Base-by-base conservation (phyloP, 2,329 filamentous ascomycete species). In the Tolypocladium album region DNA sequence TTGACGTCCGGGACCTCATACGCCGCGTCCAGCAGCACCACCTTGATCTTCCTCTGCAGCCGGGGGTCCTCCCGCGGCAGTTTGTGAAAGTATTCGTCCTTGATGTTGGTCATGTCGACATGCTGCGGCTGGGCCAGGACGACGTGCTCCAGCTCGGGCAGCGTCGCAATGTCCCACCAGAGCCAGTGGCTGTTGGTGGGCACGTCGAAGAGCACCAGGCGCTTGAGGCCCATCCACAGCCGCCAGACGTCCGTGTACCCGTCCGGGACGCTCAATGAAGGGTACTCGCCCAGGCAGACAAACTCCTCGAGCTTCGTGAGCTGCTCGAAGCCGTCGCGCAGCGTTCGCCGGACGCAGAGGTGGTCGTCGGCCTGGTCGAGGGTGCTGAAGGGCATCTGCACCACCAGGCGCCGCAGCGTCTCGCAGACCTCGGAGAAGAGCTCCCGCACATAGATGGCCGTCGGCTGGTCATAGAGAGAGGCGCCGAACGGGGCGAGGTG, bases 261-360 rank as follows among this genome's bases (percentile, higher is more conserved):
- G 39, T 72, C 67, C 1, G 67, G 61, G 36, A 73, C 62, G 56
- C 69, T 70, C 59, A 80, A 64, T n/a, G 70, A 71, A 6, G 79
- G 72, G 62, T 80, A 79, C 57, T 80, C 78, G 9, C 71, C 72
- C 24, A 79, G 70, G 64, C 75, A 78, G 50, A 76, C 75, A 59
- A 82, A 78, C 63, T 81, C 78, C 60, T 82, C 76, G 11, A 82
- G 69, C 39, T 64, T 68, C 45, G 72, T 67, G 0, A 82, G 72
- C 55, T 72, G 66, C 63, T 70, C 66, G 60, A 82, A 79, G 0
- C 77, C 79, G n/a, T 76, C 71, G 13, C 74, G 73, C 9, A 82
- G 71, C 5, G 73, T 74, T 36, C 67, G 70, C 45, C 73, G 70
- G 53, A 77, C 69, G 60, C 67, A 67, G 67, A 75, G 65, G 60